A percentile compares a stretch with the other conserved stretches of the same genome.
These are phyloP conservation scores for Pythium apleroticum DNA, from an alignment of 352 stramenopile species.

Conservation along the genomic window DNA sequence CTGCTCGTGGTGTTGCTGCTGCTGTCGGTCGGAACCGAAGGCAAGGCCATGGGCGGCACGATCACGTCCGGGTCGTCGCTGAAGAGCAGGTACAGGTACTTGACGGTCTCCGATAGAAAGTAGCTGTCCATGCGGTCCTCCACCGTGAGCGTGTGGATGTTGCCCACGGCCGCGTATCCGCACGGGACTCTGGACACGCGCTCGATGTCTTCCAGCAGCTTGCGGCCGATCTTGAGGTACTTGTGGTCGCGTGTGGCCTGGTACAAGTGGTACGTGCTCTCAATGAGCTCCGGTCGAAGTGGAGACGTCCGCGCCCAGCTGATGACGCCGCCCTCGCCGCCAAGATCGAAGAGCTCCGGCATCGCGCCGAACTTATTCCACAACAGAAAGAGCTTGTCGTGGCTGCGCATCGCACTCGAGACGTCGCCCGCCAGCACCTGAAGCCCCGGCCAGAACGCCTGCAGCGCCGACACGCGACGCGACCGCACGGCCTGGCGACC, in stretches of 20 bases:
- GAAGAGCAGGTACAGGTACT: conserved; percentile 99
- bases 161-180: conserved; percentile 90
- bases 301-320: conserved; percentile 87
- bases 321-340: conserved; percentile 49
- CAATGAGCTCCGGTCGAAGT: conserved; percentile 96
- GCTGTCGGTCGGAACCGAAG: background rate
- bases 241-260: conserved; percentile 86
- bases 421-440: conserved; percentile 95
- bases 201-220: conserved; percentile 88
- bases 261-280: conserved; percentile 97
- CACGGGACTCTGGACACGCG: conserved; percentile 87
- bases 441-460: conserved; percentile 97
- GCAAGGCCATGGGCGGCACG: conserved; percentile 42
- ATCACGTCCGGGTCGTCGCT: conserved; percentile 87
- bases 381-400: conserved; percentile 94
- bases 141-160: conserved; percentile 90
- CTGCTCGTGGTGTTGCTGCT: conserved; percentile 6
- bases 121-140: conserved; percentile 99
- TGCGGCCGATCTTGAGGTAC: conserved; percentile 89
- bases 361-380: conserved; percentile 95
- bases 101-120: conserved; percentile 98
- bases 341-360: conserved; percentile 93
- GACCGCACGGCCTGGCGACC: conserved; percentile 58
- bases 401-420: conserved; percentile 80
- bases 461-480: conserved; percentile 82